Evolutionary conservation across 169 alveolate species (phyloP), one percentile per base, ranked within the genome.

Genomic region (Sarcocystis neurona): DNA sequence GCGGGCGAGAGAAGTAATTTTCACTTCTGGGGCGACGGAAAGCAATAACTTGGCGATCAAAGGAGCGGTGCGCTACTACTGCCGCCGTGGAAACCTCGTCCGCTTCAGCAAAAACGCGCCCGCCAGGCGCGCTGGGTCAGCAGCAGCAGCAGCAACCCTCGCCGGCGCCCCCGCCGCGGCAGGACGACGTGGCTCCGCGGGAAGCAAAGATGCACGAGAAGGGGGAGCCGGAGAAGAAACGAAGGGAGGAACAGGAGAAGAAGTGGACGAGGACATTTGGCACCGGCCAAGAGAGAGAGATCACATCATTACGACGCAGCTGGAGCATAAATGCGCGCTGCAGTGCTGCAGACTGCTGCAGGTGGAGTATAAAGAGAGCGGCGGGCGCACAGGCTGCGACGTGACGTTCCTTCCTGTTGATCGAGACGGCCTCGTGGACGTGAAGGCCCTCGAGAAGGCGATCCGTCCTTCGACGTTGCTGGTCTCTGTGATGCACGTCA

Each of bases 21-120:
- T 99, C 94, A 99, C 99, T n/a, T 96, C 99, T 0, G 99, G 99
- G 1, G 99, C 99, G 10, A 99, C 99, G 15, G 99, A 99, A 95
- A 95, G 98, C 66, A 98, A 99, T 93, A 99, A 99, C 93, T 88
- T 97, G 92, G 98, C 99, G 44, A 85, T 98, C 30, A 98, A 97
- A 93, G 99, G 99, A 50, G 97, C 97, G 43, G 94, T 98, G 23
- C 77, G 37, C 72, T 58, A 72, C 77, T 70, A 79, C 72, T 75
- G 63, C 46, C 85, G 87, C 43, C 80, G 58, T 39, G 41, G n/a
- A 91, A 94, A 10, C 91, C 92, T 68, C 87, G 92, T 84, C 79
- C 92, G 70, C 43, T 87, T 80, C 72, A 92, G 75, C 80, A 92
- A 91, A 60, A n/a, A n/a, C n/a, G n/a, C n/a, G n/a, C n/a, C n/a